phyloP scores from a whole-genome alignment of 2,329 filamentous ascomycete species.

The Botrytis galanthina region DNA sequence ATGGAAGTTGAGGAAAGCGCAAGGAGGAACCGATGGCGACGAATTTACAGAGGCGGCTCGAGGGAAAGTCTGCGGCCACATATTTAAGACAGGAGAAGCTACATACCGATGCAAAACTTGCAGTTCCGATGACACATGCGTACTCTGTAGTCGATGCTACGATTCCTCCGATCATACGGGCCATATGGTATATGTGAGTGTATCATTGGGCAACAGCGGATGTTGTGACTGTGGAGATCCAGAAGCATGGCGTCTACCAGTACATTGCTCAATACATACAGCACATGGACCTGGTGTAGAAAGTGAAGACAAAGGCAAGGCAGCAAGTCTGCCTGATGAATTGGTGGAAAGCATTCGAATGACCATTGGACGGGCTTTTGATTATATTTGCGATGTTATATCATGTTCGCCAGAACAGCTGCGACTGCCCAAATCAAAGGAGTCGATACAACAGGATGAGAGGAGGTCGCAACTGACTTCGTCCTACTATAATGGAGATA shows the following conservation, averaged over 20 bases:
- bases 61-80: constrained; percentile 94
- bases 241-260: constrained; percentile 85
- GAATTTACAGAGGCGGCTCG: constrained; percentile 91
- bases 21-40: constrained; percentile 88
- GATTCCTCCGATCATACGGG: constrained; percentile 92
- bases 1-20: constrained; percentile 80
- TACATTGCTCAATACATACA: constrained; percentile 93
- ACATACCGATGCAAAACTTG: constrained; percentile 95
- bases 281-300: constrained; percentile 50
- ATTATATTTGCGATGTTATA: constrained; percentile 97
- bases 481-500: constrained; percentile 69
- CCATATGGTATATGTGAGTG: constrained; percentile 84
- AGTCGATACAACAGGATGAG: constrained; percentile 81
- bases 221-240: constrained; percentile 97
- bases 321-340: constrained; percentile 66
- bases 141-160: constrained; percentile 90
- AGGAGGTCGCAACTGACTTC: constrained; percentile 71
- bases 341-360: constrained; percentile 74
- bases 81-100: constrained; percentile 91
- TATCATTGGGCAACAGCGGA: constrained; percentile 87
- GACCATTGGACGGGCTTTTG: constrained; percentile 81
- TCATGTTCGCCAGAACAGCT: constrained; percentile 97
- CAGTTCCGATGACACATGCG: constrained; percentile 91
- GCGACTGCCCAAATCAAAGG: constrained; percentile 76
- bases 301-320: constrained; percentile 58